Conservation (phyloP, 2,329 filamentous ascomycete species). For the Cladophialophora chaetospira region DNA sequence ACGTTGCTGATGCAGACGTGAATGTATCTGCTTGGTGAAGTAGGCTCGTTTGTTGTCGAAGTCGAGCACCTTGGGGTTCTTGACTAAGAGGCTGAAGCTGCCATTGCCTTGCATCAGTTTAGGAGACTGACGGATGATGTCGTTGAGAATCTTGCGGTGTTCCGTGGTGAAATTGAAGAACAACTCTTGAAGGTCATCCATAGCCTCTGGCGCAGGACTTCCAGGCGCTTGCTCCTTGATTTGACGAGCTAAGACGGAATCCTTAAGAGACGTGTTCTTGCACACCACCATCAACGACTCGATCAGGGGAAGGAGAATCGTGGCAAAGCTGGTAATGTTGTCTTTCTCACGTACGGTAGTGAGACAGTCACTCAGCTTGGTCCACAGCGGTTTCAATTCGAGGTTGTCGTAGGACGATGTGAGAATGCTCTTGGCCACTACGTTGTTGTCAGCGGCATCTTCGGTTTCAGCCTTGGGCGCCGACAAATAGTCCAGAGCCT, state of each 20-base stretch:
- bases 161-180: conserved; percentile 99
- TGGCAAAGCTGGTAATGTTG: conserved; percentile 95
- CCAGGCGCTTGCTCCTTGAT: conserved; percentile 71
- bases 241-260: conserved; percentile 56
- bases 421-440: conserved; percentile 79
- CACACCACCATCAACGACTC: conserved; percentile 99
- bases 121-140: conserved; percentile 93
- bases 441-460: conserved; percentile 55
- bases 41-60: conserved; percentile 99
- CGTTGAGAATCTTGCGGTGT: conserved; percentile 95
- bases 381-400: conserved; percentile 89
- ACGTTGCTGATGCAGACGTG: conserved; percentile 68
- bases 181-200: conserved; percentile 69
- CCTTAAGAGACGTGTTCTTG: conserved; percentile 88
- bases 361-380: conserved; percentile 85
- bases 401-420: conserved; percentile 86
- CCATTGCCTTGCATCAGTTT: conserved; percentile 87
- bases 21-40: conserved; percentile 92
- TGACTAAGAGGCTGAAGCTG: conserved; percentile 91
- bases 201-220: conserved; percentile 64
- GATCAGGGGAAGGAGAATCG: conserved; percentile 89
- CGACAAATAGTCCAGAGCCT: conserved; percentile 93
- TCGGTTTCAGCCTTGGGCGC: conserved; percentile 69
- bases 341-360: conserved; percentile 86
- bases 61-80: conserved; percentile 97